These are phyloP conservation scores for Aspergillus ruber DNA, from an alignment of 2,329 filamentous ascomycete species.

Conservation along the genomic window DNA sequence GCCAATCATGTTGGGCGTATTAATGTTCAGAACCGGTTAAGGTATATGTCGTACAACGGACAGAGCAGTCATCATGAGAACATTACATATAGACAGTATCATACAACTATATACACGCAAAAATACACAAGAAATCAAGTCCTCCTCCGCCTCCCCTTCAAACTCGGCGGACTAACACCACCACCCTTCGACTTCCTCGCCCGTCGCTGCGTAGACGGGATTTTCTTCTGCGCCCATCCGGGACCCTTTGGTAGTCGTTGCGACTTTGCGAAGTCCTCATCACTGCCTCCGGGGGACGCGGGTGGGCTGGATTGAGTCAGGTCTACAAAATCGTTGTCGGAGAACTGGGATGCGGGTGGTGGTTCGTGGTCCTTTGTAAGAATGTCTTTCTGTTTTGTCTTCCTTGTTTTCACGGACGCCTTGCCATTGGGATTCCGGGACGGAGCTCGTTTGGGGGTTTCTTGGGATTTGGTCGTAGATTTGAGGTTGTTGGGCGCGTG, in stretches of 20 bases:
- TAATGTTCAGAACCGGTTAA: background rate
- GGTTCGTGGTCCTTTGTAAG: background rate
- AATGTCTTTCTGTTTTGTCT: background rate
- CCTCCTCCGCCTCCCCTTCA: conserved; percentile 11
- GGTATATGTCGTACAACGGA: background rate
- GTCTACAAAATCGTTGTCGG: conserved; percentile 28
- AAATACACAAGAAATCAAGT: background rate
- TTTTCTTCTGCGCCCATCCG: conserved; percentile 25
- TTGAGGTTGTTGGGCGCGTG: background rate
- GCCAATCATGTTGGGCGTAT: background rate
- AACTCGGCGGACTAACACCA: conserved; percentile 13
- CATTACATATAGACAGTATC: background rate
- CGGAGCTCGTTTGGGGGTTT: conserved; percentile 5
- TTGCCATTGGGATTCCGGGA: conserved; percentile 6
- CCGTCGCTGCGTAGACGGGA: conserved; percentile 9
- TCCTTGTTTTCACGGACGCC: background rate
- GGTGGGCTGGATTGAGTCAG: conserved; percentile 33
- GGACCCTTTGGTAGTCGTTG: conserved; percentile 21
- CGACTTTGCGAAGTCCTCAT: conserved; percentile 23
- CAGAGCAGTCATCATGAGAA: background rate
- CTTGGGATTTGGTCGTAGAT: background rate
- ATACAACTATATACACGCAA: background rate
- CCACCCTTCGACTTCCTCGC: conserved; percentile 15
- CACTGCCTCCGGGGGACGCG: conserved; percentile 19
- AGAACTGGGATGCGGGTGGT: conserved; percentile 5